phyloP scores from a whole-genome alignment of 2,329 filamentous ascomycete genomes.

The Exophiala bonariae region DNA sequence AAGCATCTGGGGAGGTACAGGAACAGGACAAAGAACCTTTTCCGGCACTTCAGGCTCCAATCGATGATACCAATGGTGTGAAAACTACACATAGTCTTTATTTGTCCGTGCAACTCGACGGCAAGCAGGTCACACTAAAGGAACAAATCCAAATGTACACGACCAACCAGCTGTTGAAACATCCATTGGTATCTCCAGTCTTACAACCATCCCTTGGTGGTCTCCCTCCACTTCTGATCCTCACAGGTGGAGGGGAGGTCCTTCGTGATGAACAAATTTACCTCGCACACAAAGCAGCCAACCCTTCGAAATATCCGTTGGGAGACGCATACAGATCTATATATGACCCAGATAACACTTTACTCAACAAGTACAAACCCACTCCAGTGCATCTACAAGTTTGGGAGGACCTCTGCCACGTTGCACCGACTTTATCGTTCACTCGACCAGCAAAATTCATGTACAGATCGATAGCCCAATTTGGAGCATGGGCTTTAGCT shows the following conservation, averaged over 20 bases:
- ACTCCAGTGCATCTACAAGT: conserved; percentile 93
- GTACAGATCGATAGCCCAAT: conserved; percentile 89
- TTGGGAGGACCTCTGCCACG: conserved; percentile 94
- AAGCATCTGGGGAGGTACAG: conserved; percentile 29
- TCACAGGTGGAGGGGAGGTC: conserved; percentile 84
- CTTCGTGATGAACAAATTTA: conserved; percentile 94
- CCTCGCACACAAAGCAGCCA: conserved; percentile 88
- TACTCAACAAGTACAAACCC: conserved; percentile 68
- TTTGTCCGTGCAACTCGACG: conserved; percentile 70
- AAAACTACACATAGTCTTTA: conserved; percentile 30
- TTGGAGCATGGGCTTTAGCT: conserved; percentile 87
- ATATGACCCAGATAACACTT: conserved; percentile 54
- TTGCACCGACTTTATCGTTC: conserved; percentile 89
- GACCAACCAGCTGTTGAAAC: conserved; percentile 79
- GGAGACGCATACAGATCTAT: conserved; percentile 63
- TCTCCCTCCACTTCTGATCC: conserved; percentile 80
- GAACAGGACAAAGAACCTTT: conserved; percentile 36
- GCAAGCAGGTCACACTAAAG: conserved; percentile 69
- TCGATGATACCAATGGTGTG: conserved; percentile 10
- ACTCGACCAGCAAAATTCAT: conserved; percentile 95
- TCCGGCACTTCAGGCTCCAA: conserved; percentile 1
- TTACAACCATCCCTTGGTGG: conserved; percentile 88
- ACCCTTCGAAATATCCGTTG: conserved; percentile 75
- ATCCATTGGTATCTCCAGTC: conserved; percentile 86
- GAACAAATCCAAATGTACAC: conserved; percentile 91